Evolutionary conservation across 2,329 filamentous ascomycete genomes (phyloP), one percentile per base, ranked within the genome.

Genomic region (Aurifilum marmelostoma): DNA sequence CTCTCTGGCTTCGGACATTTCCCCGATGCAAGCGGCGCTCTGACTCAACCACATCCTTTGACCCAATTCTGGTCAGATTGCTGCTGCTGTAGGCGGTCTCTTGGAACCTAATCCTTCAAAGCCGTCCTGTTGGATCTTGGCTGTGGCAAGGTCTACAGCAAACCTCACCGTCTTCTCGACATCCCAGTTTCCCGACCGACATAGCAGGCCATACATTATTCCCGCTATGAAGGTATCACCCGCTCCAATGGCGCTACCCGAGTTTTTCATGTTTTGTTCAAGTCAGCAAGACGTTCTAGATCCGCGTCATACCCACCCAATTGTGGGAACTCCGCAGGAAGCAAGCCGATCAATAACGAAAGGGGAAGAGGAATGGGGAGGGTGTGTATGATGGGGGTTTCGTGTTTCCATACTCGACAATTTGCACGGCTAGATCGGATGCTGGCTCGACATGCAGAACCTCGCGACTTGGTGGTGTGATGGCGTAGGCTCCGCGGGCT

Each of bases 191-290:
- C 78, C 74, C 58, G 75, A 73, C 71, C 83, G 83, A 75, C 82
- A 85, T 68, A 85, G 78, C 71, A 92, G 77, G 47, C 82, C 84
- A 78, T 89, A 92, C 63, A 93, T 79, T 77, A 91, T 88, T 69
- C 90, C 91, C 43, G 91, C 91, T 72, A 91, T 87, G 75, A 93
- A 93, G 0, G 91, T 92, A 75, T 93, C 91, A 73, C 91, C 91
- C 58, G 91, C 91, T 67, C 91, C 91, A 71, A 93, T 85, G 7
- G 90, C 85, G 76, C 91, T 92, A 66, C 56, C 43, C 29, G 34
- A 32, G 16, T 52, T 52, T 54, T 58, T 54, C 34, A 34, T 27
- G 43, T 18, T 32, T 59, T n/a, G 14, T 47, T n/a, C 43, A 27
- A 16, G 69, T 69, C 69, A 69, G 62, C 47, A n/a, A 18, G 18